A percentile compares a stretch with the other conserved stretches of the same genome.
phyloP scores from a whole-genome alignment of 2,329 filamentous ascomycete genomes.

The Colletotrichum zoysiae region DNA sequence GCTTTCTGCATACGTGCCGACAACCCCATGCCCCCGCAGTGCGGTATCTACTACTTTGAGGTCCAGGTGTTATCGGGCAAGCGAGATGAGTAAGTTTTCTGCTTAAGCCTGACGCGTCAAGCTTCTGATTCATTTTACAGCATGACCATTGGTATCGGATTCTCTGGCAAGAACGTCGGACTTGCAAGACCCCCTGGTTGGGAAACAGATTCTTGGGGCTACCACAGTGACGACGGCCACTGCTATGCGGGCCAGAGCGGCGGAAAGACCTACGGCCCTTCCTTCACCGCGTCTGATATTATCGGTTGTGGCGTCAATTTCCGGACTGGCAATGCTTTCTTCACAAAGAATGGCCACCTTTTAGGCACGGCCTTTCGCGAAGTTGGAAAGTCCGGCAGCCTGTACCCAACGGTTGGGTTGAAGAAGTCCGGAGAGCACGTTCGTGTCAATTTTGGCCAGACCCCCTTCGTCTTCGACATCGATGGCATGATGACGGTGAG shows the following conservation, averaged over 20 bases:
- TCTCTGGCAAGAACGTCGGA: constrained; percentile 66
- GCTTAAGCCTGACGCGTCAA: background rate
- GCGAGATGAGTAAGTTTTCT: constrained; percentile 65
- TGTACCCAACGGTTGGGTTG: constrained; percentile 77
- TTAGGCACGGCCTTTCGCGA: constrained; percentile 80
- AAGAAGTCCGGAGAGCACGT: constrained; percentile 74
- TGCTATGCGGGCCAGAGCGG: constrained; percentile 68
- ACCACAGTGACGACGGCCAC: constrained; percentile 77
- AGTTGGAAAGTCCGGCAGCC: constrained; percentile 61
- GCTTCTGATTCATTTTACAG: constrained; percentile 49
- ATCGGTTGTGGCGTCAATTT: constrained; percentile 78
- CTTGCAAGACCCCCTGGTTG: constrained; percentile 72
- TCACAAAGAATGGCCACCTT: constrained; percentile 73
- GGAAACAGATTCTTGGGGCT: constrained; percentile 77
- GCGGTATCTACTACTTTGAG: constrained; percentile 96
- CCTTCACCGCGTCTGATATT: constrained; percentile 68
- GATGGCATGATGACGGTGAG: constrained; percentile 84
- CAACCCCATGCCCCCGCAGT: constrained; percentile 87
- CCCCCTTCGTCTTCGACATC: constrained; percentile 91
- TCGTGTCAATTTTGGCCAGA: constrained; percentile 75
- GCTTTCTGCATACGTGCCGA: constrained; percentile 87
- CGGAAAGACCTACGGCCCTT: constrained; percentile 69
- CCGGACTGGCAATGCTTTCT: constrained; percentile 73
- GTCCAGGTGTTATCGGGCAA: constrained; percentile 65
- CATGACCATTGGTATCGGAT: constrained; percentile 73